Evolutionary conservation across 176 grass and related monocot species (phyloP).

Genomic region (Canna indica): DNA sequence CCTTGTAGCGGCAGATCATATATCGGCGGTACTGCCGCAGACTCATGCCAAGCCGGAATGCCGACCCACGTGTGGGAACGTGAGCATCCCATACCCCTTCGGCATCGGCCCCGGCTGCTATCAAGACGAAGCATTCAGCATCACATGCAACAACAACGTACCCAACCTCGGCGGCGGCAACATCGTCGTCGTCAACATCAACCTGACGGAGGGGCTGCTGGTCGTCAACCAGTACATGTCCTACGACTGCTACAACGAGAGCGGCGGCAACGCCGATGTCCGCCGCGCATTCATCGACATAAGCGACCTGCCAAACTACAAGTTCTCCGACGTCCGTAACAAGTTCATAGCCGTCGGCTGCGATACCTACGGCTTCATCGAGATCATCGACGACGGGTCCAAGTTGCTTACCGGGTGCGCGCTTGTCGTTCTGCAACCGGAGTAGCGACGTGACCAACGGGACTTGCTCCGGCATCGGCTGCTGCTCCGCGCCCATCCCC

Average conservation of each 20-base stretch:
- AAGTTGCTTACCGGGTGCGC: neutral
- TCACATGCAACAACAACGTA: constrained; percentile 22
- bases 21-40: too few species aligned
- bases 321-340: constrained; percentile 7
- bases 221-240: constrained; percentile 5
- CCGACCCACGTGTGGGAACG: constrained; percentile 24
- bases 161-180: constrained; percentile 30
- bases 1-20: too few species aligned
- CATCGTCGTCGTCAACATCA: constrained; percentile 21
- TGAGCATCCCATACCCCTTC: constrained; percentile 36
- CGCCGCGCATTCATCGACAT: neutral
- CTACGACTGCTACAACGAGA: neutral
- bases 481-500: constrained; percentile 21
- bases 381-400: neutral
- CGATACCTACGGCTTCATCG: neutral
- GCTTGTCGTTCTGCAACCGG: neutral
- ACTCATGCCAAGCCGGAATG: constrained; percentile 7
- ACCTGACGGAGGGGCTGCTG: neutral
- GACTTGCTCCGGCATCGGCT: constrained; percentile 19
- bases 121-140: constrained; percentile 16
- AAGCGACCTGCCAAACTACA: neutral
- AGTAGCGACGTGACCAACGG: neutral
- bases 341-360: constrained; percentile 20
- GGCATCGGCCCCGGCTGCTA: constrained; percentile 29
- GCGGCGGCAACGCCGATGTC: accelerated